phyloP scores from a whole-genome alignment of 176 grass and related monocot species.

The Oropetium thomaeum region DNA sequence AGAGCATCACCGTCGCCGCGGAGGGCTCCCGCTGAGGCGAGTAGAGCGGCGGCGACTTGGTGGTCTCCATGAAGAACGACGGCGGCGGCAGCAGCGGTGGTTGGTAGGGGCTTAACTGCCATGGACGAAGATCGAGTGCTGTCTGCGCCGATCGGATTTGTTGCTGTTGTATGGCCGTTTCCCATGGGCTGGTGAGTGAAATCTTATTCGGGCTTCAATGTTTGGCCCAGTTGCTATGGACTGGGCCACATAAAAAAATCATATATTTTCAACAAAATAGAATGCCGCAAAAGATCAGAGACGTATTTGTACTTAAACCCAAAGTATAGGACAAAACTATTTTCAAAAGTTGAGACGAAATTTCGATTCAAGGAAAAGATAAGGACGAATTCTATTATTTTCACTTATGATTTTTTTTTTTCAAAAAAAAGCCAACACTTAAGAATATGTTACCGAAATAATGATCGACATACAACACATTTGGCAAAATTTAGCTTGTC shows the following conservation, averaged over 20 bases:
- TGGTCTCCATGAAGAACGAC: slow-evolving; percentile 39
- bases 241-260: not conserved
- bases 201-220: not conserved
- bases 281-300: too few species aligned
- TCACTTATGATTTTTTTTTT: too few species aligned
- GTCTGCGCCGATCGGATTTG: not conserved
- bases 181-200: not conserved
- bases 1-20: slow-evolving; percentile 51
- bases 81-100: slow-evolving; percentile 9
- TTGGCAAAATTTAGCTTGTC: too few species aligned
- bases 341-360: too few species aligned
- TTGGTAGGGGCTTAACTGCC: slow-evolving; percentile 31
- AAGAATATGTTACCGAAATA: too few species aligned
- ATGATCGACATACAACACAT: too few species aligned
- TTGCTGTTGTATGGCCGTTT: not conserved
- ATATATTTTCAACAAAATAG: too few species aligned
- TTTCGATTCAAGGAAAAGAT: too few species aligned
- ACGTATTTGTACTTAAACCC: too few species aligned
- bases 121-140: not conserved
- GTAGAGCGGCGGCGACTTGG: slow-evolving; percentile 35
- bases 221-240: not conserved
- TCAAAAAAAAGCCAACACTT: too few species aligned
- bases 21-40: slow-evolving; percentile 40
- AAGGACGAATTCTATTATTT: too few species aligned
- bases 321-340: too few species aligned